These are phyloP conservation scores for Venturia oleaginea DNA, from an alignment of 2,329 filamentous ascomycete species.

Conservation along the genomic window DNA sequence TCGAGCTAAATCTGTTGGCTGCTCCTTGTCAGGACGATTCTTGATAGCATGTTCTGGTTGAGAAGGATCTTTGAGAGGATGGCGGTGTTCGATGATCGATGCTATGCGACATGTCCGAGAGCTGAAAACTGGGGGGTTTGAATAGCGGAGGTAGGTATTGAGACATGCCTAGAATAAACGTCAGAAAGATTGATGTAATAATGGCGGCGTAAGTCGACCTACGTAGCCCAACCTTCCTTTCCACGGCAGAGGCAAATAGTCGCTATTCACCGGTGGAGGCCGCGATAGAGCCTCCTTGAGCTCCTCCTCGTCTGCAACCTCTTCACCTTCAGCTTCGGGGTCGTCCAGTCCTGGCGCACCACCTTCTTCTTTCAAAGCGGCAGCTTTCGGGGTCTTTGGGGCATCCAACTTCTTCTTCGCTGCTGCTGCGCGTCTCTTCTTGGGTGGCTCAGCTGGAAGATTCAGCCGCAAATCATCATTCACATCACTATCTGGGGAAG, in stretches of 20 bases:
- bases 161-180: constrained; percentile 61
- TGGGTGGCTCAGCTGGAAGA: constrained; percentile 1
- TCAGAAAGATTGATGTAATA: background rate
- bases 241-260: constrained; percentile 79
- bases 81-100: constrained; percentile 80
- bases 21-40: constrained; percentile 69
- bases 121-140: constrained; percentile 77
- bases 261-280: constrained; percentile 72
- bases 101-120: constrained; percentile 86
- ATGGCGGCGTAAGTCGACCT: constrained; percentile 19
- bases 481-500: constrained; percentile 11
- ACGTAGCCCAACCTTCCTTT: constrained; percentile 84
- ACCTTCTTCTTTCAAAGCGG: background rate
- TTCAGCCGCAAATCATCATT: background rate
- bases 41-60: constrained; percentile 75
- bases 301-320: constrained; percentile 47
- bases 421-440: constrained; percentile 11
- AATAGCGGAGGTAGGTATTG: constrained; percentile 79
- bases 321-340: constrained; percentile 38
- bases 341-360: background rate
- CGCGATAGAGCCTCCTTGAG: constrained; percentile 50
- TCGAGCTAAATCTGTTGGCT: constrained; percentile 55
- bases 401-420: constrained; percentile 14
- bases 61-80: constrained; percentile 66
- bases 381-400: constrained; percentile 6